Evolutionary conservation across 1,284 basidiomycete genomes (phyloP).

Genomic region (Malassezia globosa): DNA sequence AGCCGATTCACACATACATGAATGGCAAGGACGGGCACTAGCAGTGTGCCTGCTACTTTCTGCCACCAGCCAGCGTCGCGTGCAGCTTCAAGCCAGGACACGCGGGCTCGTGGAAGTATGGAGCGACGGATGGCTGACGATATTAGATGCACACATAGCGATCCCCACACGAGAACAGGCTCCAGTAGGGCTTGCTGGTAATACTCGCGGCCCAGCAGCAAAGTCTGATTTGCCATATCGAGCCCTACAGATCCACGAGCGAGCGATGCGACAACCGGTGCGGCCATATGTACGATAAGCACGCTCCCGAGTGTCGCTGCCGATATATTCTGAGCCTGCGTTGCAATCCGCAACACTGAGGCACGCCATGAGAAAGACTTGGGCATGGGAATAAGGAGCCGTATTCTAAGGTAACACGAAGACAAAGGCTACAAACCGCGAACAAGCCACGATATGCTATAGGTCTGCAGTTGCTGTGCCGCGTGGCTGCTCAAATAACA

Average conservation of each 20-base stretch:
- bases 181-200: slow-evolving; percentile 33
- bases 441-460: no score
- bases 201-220: slow-evolving; percentile 35
- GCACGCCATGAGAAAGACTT: no score
- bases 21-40: slow-evolving; percentile 21
- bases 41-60: slow-evolving; percentile 19
- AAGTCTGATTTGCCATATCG: slow-evolving; percentile 9
- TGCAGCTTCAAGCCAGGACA: background rate
- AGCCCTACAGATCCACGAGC: background rate
- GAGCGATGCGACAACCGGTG: slow-evolving; percentile 20
- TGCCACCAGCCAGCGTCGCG: no score
- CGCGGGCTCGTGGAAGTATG: slow-evolving; percentile 4
- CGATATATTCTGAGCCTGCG: slow-evolving; percentile 6
- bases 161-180: slow-evolving; percentile 26
- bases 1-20: slow-evolving; percentile 32
- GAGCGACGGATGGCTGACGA: slow-evolving; percentile 17
- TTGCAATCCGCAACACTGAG: background rate
- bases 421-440: no score
- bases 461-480: no score
- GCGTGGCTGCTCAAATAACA: no score
- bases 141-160: slow-evolving; percentile 22
- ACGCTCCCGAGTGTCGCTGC: slow-evolving; percentile 11
- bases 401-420: no score
- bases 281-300: slow-evolving; percentile 21
- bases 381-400: no score